phyloP scores from a whole-genome alignment of 179 eudicot species.

The Beta macrorhiza region DNA sequence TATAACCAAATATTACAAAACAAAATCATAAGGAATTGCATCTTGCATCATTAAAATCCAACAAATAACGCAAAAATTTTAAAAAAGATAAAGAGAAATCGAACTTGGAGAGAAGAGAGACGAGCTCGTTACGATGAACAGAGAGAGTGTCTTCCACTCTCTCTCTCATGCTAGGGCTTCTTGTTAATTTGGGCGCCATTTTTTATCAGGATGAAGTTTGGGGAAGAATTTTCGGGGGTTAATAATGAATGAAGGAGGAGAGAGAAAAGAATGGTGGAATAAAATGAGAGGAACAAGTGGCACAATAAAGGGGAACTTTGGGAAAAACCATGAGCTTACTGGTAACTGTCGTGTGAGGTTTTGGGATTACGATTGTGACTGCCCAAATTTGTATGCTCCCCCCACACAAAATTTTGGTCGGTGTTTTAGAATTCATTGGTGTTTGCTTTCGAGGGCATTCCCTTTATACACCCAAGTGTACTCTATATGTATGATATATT shows the following conservation, averaged over 20 bases:
- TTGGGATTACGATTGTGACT: slow-evolving; percentile 6
- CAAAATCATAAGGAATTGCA: not conserved
- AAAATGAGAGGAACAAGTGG: slow-evolving; percentile 29
- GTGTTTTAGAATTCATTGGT: not conserved
- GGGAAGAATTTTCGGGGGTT: not conserved
- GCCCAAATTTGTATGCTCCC: too few relatives aligned
- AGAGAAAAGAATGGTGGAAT: slow-evolving; percentile 3
- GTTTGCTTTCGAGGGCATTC: too few relatives aligned
- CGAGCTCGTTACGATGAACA: slow-evolving; percentile 81
- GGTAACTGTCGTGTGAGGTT: slow-evolving; percentile 20
- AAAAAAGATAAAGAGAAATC: not conserved
- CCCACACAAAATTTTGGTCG: not conserved
- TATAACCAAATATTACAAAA: not conserved
- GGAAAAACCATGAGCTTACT: not conserved
- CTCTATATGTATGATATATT: too few relatives aligned
- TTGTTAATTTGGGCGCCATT: slow-evolving; percentile 38
- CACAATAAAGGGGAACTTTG: not conserved
- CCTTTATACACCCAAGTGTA: too few relatives aligned
- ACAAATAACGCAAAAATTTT: not conserved
- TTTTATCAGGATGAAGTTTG: not conserved
- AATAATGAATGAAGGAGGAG: not conserved
- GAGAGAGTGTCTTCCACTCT: slow-evolving; percentile 84
- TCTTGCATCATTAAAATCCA: too few relatives aligned
- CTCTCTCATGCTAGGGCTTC: slow-evolving; percentile 65
- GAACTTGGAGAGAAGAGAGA: slow-evolving; percentile 90